Percentiles rank a stretch among this genome's conserved stretches.
These are phyloP conservation scores for Alternaria angustiovoidea DNA, from an alignment of 2,329 filamentous ascomycete species.

Conservation along the genomic window DNA sequence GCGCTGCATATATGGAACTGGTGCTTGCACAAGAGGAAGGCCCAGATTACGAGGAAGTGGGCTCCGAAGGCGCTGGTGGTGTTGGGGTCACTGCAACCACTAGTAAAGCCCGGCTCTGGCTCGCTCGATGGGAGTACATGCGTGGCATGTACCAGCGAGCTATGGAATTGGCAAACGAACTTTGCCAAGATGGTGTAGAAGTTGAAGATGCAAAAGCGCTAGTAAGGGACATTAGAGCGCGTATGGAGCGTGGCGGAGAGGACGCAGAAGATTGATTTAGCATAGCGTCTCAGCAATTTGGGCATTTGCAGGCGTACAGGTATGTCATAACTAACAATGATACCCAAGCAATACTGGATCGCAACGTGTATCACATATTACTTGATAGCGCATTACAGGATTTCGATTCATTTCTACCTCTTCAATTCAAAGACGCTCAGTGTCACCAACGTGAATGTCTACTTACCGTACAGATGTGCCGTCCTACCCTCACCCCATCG, in stretches of 20 bases:
- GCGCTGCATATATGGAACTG: conserved; percentile 94
- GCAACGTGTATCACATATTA: background rate
- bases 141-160: conserved; percentile 78
- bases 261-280: conserved; percentile 19
- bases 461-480: background rate
- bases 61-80: conserved; percentile 60
- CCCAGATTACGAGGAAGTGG: conserved; percentile 49
- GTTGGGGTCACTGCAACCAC: conserved; percentile 91
- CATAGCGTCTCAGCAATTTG: background rate
- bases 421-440: background rate
- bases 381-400: conserved; percentile 3
- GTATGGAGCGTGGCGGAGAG: conserved; percentile 64
- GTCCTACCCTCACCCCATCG: conserved; percentile 2
- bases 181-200: conserved; percentile 95
- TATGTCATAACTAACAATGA: conserved; percentile 1
- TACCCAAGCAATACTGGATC: conserved; percentile 14
- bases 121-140: conserved; percentile 82
- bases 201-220: conserved; percentile 96
- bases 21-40: conserved; percentile 93
- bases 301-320: conserved; percentile 20
- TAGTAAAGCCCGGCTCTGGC: conserved; percentile 91
- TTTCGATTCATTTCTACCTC: background rate
- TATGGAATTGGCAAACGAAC: conserved; percentile 82
- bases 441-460: background rate
- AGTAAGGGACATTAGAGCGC: conserved; percentile 82